Conservation (phyloP, 805 yeast genomes). For the Yarrowia sp. region DNA sequence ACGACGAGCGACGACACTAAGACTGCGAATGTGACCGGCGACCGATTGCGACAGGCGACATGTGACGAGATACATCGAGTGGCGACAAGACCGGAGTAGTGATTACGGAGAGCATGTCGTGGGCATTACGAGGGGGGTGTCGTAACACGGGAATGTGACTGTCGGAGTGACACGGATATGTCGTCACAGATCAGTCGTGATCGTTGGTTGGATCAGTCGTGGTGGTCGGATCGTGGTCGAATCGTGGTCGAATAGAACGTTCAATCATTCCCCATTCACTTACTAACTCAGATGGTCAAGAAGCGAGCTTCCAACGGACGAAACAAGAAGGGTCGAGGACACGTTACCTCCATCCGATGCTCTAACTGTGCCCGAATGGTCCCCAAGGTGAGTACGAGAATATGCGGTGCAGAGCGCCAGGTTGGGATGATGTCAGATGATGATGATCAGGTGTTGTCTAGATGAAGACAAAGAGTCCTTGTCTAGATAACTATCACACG, state of each 20-base stretch:
- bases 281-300: slow-evolving; percentile 83
- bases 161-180: background rate
- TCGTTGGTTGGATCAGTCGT: too few relatives aligned
- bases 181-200: too few relatives aligned
- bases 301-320: slow-evolving; percentile 99
- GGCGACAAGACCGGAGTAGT: background rate
- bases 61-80: background rate
- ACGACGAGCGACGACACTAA: too few relatives aligned
- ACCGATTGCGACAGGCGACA: background rate
- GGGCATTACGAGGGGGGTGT: background rate
- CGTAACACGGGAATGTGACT: too few relatives aligned
- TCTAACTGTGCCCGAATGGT: slow-evolving; percentile 99
- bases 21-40: background rate
- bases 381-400: slow-evolving; percentile 55
- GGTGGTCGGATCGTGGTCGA: too few relatives aligned
- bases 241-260: too few relatives aligned
- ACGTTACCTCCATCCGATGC: slow-evolving; percentile 99
- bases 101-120: background rate
- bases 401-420: background rate
- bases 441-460: too few relatives aligned
- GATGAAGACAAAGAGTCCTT: too few relatives aligned
- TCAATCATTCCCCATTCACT: too few relatives aligned
- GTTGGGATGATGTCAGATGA: too few relatives aligned
- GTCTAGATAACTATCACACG: too few relatives aligned
- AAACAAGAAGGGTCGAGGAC: slow-evolving; percentile 99